A percentile compares a stretch with the other conserved stretches of the same genome.
Evolutionary conservation across 2,329 filamentous ascomycete genomes (phyloP).

Genomic region (Myriosclerotinia curreyana): DNA sequence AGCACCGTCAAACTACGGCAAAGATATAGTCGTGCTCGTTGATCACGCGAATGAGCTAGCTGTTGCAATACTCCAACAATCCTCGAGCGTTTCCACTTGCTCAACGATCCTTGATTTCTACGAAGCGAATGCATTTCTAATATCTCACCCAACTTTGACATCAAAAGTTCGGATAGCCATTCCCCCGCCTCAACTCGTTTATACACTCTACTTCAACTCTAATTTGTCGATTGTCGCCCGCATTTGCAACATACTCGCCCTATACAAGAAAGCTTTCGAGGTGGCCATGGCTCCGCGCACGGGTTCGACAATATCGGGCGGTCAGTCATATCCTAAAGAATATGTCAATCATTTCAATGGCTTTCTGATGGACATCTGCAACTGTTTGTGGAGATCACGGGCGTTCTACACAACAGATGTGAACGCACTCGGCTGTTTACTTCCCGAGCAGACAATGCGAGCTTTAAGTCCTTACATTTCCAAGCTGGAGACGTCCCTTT

Average conservation of each 20-base stretch:
- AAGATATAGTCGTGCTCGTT: constrained; percentile 44
- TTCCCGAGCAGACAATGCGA: constrained; percentile 46
- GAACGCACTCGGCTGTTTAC: constrained; percentile 55
- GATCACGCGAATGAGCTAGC: constrained; percentile 54
- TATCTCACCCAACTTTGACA: constrained; percentile 51
- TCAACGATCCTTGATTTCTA: constrained; percentile 69
- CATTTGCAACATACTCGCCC: constrained; percentile 65
- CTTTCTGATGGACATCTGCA: constrained; percentile 83
- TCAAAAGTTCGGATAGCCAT: constrained; percentile 62
- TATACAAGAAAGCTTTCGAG: constrained; percentile 74
- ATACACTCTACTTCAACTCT: constrained; percentile 65
- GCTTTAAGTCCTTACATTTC: constrained; percentile 49
- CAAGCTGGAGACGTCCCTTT: constrained; percentile 47
- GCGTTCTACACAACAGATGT: constrained; percentile 65
- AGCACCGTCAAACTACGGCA: constrained; percentile 14
- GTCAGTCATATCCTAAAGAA: constrained; percentile 50
- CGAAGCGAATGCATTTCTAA: constrained; percentile 56
- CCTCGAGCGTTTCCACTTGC: constrained; percentile 44
- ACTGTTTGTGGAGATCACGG: constrained; percentile 73
- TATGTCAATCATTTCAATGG: constrained; percentile 74
- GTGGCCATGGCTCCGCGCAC: constrained; percentile 50
- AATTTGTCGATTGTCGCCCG: constrained; percentile 64
- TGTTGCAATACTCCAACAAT: constrained; percentile 58
- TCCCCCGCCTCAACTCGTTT: constrained; percentile 65
- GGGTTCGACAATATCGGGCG: constrained; percentile 28